Conservation (phyloP, 2,329 filamentous ascomycete species). For the Colletotrichum sp. region DNA sequence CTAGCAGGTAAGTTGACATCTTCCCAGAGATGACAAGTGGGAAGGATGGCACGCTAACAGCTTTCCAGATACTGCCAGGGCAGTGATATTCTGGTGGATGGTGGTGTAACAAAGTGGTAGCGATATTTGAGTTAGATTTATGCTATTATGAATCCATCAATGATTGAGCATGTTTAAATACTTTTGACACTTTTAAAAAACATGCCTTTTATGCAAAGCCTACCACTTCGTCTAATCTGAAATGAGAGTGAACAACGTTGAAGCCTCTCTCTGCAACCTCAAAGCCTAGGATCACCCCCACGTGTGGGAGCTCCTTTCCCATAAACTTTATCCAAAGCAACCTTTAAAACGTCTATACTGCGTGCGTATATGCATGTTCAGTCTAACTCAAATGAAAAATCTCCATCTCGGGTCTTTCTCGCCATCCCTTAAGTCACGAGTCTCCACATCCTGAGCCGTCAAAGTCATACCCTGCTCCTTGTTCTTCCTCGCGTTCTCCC, state of each 20-base stretch:
- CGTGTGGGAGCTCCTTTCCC: neutral
- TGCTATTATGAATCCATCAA: neutral
- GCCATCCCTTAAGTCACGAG: slow-evolving; percentile 39
- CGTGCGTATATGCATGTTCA: too few relatives aligned
- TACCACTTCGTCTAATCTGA: fast-evolving
- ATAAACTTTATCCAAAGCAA: too few relatives aligned
- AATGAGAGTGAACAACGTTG: neutral
- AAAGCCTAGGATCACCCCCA: neutral
- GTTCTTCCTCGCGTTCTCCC: slow-evolving; percentile 45
- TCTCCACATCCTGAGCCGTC: slow-evolving; percentile 41
- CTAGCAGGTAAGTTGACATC: slow-evolving; percentile 42
- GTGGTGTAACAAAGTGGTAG: slow-evolving; percentile 45
- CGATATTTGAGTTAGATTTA: neutral
- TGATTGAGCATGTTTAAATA: neutral
- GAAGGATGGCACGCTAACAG: fast-evolving
- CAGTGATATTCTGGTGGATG: slow-evolving; percentile 50
- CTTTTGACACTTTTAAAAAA: fast-evolving
- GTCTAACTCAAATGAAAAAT: slow-evolving; percentile 27
- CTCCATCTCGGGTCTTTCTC: slow-evolving; percentile 41
- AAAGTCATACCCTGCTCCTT: slow-evolving; percentile 37
- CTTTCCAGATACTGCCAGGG: slow-evolving; percentile 39
- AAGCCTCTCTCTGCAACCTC: fast-evolving
- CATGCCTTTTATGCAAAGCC: neutral
- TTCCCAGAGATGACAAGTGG: too few relatives aligned
- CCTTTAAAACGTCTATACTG: neutral